Evolutionary conservation across 768 basidiomycete genomes (phyloP), one percentile per base, ranked within the genome.

Genomic region (Porphyrellus cyaneotinctus): DNA sequence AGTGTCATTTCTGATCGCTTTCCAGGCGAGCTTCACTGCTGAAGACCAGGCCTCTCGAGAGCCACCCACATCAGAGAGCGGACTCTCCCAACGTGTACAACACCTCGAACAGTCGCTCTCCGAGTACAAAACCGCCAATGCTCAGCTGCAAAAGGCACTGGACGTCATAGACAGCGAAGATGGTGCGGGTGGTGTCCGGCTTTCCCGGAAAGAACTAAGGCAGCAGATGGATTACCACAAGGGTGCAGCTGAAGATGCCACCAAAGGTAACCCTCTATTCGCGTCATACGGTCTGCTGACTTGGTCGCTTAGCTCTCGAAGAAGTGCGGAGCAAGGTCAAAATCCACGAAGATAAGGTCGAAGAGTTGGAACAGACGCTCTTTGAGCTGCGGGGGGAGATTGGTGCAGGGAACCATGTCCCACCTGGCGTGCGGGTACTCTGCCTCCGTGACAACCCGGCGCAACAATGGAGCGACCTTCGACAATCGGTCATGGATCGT

Each of bases 371-470:
- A 60, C 91, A 92, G 64, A 75, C 78, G 11, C 77, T 93, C 9
- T 91, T 88, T 63, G 88, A 92, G 48, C 75, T 91, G 2, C 72
- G 78, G 4, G 89, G 89, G 1, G 84, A 88, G 65, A 84, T 91
- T 24, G 89, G 83, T 0, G 81, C 78, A 0, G 91, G 90, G 4
- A 72, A 84, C 37, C 87, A 90, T 58, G 75, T 90, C 0, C 88
- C 91, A 0, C 87, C 87, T 0, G 80, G 80, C 35, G 75, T 79
- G 18, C 83, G 87, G 6, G 78, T 91, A 2, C 68, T 91, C n/a
- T 77, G 81, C 44, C 69, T 95, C 58, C 70, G 69, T 9, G 83
- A 87, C 41, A 95, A 94, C 60, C 95, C 95, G 0, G 90, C 88
- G n/a, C 78, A 85, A 58, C 75, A 84, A 57, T 91, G 91, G 82